These are phyloP conservation scores for Helotiales sp. DNA, from an alignment of 2,329 filamentous ascomycete species.

Conservation along the genomic window DNA sequence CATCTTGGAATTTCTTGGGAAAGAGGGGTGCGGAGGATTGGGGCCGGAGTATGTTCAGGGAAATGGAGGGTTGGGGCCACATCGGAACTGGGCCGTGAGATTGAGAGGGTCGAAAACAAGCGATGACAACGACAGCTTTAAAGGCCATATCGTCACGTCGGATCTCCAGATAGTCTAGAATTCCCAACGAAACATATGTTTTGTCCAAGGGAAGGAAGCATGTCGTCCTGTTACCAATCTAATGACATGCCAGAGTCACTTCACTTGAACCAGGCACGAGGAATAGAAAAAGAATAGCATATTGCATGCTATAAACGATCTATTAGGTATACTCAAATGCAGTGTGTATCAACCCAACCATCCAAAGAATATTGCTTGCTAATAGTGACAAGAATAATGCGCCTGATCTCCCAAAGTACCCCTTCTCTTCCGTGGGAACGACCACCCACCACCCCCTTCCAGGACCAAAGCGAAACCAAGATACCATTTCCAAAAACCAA, in stretches of 20 bases:
- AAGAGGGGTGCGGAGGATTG: neutral
- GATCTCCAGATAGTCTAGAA: too few species aligned
- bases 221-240: too few species aligned
- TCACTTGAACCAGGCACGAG: neutral
- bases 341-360: slow-evolving; percentile 3
- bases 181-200: too few species aligned
- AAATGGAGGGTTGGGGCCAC: neutral
- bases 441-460: neutral
- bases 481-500: slow-evolving; percentile 4
- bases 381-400: slow-evolving; percentile 21
- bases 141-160: neutral
- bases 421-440: neutral
- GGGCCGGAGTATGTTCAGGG: neutral
- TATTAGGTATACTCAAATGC: slow-evolving; percentile 29
- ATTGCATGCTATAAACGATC: slow-evolving; percentile 28
- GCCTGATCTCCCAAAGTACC: slow-evolving; percentile 7
- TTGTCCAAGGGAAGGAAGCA: too few species aligned
- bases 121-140: neutral
- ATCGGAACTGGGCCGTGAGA: neutral
- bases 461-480: neutral
- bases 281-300: neutral
- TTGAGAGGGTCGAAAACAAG: neutral
- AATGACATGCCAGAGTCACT: neutral
- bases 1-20: neutral
- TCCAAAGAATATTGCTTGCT: neutral